Conservation (phyloP, 78 protist species). For the Anaeramoeba ignava region DNA sequence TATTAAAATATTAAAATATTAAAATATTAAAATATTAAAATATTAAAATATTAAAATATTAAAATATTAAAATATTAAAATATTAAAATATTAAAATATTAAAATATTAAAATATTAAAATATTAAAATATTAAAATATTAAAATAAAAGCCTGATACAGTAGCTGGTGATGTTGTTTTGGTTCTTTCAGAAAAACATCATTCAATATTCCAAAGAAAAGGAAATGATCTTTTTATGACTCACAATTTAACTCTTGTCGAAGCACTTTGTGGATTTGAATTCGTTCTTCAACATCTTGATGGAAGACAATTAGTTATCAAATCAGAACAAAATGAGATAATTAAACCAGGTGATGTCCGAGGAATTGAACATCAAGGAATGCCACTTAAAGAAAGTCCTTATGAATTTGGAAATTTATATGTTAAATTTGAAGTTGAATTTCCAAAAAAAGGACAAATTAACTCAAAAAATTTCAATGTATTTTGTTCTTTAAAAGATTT, state of each 20-base stretch:
- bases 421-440: constrained; percentile 55
- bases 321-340: constrained; percentile 46
- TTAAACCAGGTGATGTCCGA: constrained; percentile 64
- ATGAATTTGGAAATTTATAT: constrained; percentile 70
- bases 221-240: constrained; percentile 65
- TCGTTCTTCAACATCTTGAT: constrained; percentile 70
- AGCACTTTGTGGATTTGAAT: constrained; percentile 76
- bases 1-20: too few relatives aligned
- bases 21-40: too few relatives aligned
- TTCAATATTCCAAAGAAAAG: constrained; percentile 63
- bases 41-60: too few relatives aligned
- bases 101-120: too few relatives aligned
- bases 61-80: too few relatives aligned
- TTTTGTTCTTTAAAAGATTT: too few relatives aligned
- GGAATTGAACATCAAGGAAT: constrained; percentile 80
- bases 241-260: constrained; percentile 52
- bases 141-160: constrained; percentile 48
- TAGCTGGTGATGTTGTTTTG: constrained; percentile 85
- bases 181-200: constrained; percentile 71
- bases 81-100: too few relatives aligned
- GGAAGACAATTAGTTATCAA: constrained; percentile 57
- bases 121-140: too few relatives aligned
- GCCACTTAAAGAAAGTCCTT: constrained; percentile 69
- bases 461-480: too few relatives aligned
- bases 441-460: constrained; percentile 40